Evolutionary conservation across 2,329 filamentous ascomycete species (phyloP), one percentile per base, ranked within the genome.

Genomic region (Westerdykella ornata): DNA sequence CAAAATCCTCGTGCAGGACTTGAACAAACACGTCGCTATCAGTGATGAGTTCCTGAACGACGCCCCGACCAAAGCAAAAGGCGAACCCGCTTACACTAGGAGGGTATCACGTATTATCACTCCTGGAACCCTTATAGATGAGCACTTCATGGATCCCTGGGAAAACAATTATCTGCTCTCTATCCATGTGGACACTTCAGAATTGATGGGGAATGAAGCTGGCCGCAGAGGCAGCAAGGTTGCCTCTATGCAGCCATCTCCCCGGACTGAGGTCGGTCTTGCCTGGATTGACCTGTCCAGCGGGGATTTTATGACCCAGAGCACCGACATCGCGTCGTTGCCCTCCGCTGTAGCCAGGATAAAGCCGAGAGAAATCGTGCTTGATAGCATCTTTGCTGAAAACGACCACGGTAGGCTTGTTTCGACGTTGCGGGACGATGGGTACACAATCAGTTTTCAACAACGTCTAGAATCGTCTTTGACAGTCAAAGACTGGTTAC

Each of bases 241-340:
- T 8, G 49, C 56, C n/a, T 61, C 62, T 2, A 50, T 64, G 4
- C 56, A 62, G 16, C 63, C 59, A 16, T 34, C 62, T 49, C 64
- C 74, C 39, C 66, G 68, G 35, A 59, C 61, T 3, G 64, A 68
- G 39, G 71, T 94, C 42, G 92, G 92, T 3, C 71, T 98, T 37
- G 86, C 92, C 31, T 98, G 92, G 92, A 72, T 97, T 35, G 92
- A 98, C 66, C 70, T 97, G 18, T 96, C 92, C 7, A 98, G 92
- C 2, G 92, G 92, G 12, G 85, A 90, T 55, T 98, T 98, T 67
- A 88, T 82, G 57, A 95, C 88, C 0, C 88, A 97, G 59, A 72
- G 72, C 14, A 82, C 85, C 0, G 81, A 82, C 15, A 67, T 89
- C 6, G 72, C 77, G 37, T 81, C 82, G 41, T 69, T 98, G 4